Evolutionary conservation across 78 protist species (phyloP).

Genomic region (Speleostelium caveatum): DNA sequence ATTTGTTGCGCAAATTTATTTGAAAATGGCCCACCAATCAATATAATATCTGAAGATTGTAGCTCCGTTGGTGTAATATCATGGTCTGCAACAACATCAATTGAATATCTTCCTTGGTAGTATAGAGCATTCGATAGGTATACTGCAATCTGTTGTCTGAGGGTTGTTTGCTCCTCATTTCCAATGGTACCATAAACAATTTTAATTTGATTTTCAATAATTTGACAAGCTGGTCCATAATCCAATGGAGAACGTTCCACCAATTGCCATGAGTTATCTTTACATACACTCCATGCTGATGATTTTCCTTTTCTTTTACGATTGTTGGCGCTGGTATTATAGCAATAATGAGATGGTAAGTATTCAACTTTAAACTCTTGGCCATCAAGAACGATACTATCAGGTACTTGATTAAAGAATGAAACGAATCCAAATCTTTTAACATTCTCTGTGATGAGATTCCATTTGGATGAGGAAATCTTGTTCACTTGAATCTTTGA

Average conservation of each 20-base stretch:
- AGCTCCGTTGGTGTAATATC: neutral
- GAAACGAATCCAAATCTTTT: conserved; percentile 35
- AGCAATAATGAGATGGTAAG: neutral
- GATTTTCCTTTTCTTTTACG: neutral
- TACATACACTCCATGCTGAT: conserved; percentile 20
- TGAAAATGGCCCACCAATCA: conserved; percentile 36
- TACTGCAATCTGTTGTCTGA: neutral
- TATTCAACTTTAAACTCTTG: neutral
- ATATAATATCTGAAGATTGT: neutral
- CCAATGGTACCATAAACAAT: conserved; percentile 62
- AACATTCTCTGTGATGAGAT: conserved; percentile 8
- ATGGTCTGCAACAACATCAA: conserved; percentile 15
- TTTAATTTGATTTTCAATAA: conserved; percentile 13
- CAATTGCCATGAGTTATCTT: conserved; percentile 13
- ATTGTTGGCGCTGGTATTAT: neutral
- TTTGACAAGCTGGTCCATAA: conserved; percentile 39
- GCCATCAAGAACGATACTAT: conserved; percentile 15
- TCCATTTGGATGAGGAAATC: neutral
- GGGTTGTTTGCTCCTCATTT: neutral
- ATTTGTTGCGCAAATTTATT: conserved; percentile 1
- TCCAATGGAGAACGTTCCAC: conserved; percentile 13
- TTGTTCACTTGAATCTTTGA: conserved; percentile 23
- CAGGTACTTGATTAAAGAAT: neutral
- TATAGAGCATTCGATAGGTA: conserved; percentile 24
- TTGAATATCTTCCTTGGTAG: conserved; percentile 47